Evolutionary conservation across 768 basidiomycete genomes (phyloP), one percentile per base, ranked within the genome.

Genomic region (Wakefieldia striispora): DNA sequence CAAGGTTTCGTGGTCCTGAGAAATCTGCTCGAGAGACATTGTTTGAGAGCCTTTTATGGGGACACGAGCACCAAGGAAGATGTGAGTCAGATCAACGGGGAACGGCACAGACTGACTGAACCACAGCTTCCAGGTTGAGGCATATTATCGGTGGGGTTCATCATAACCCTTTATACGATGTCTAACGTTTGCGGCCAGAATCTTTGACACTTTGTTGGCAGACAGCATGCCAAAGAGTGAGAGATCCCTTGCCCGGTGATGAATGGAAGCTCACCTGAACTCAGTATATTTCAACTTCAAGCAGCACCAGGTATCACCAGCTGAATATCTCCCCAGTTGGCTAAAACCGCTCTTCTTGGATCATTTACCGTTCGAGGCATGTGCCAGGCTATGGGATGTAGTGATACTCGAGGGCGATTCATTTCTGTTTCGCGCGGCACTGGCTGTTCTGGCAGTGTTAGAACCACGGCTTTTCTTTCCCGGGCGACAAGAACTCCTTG

Each of bases 221-320:
- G 93, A 95, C 66, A 83, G 85, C 24, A 93, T 95, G 91, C 93
- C 93, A 1, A 93, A 93, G 70, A 85, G 91, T 95, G 60, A 63
- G 82, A 56, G 29, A 21, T 26, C 11, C 20, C 34, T 43, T 49
- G 34, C 17, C 3, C 23, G 41, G 17, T 17, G 7, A n/a, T 16
- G 16, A 34, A 23, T 39, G 34, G 54, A 19, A 5, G 27, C 50
- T 43, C 43, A 14, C 47, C 27, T 33, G 40, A 26, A 47, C 13
- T 13, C 40, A 93, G 91, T 95, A 54, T 94, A 92, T 66, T 90
- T 92, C 72, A 94, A 94, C 70, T 94, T 95, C 71, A 92, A 94
- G 65, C 90, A 93, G 59, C 90, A 94, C 63, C 90, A 93, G 54
- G 81, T 95, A 60, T 87, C 91, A 1, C 92, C 93, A 2, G 72